Evolutionary conservation across 2,329 filamentous ascomycete species (phyloP).

Genomic region (Colletotrichum brevisporum): DNA sequence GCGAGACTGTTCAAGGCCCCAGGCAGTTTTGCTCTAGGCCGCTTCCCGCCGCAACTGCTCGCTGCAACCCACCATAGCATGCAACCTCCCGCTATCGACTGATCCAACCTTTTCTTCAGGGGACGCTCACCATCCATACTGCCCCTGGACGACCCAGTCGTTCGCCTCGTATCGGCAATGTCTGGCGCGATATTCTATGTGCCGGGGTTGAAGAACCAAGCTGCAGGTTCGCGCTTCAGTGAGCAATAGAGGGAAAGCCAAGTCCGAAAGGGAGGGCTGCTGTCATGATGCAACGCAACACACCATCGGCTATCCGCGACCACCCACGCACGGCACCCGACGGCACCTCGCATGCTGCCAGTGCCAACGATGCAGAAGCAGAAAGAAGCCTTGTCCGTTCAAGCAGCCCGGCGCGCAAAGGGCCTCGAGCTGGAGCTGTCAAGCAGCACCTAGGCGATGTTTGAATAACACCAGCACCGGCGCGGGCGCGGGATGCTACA

Average conservation of each 20-base stretch:
- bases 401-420: background rate
- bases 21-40: background rate
- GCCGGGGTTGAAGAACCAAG: conserved; percentile 18
- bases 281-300: conserved; percentile 31
- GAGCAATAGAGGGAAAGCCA: conserved; percentile 11
- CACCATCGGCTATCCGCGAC: background rate
- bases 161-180: conserved; percentile 17
- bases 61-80: background rate
- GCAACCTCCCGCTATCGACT: conserved; percentile 11
- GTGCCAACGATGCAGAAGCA: background rate
- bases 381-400: background rate
- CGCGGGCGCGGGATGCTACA: conserved; percentile 1
- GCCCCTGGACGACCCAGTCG: conserved; percentile 11
- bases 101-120: conserved; percentile 8
- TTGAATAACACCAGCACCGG: background rate
- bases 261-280: conserved; percentile 28
- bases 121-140: conserved; percentile 21
- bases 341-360: conserved; percentile 6
- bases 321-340: background rate
- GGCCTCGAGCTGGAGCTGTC: conserved; percentile 6
- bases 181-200: background rate
- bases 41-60: background rate
- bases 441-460: conserved; percentile 15
- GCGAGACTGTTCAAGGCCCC: background rate
- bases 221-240: background rate